Evolutionary conservation across 345 rosid genomes (phyloP).

Genomic region (Eutrema heterophyllum): DNA sequence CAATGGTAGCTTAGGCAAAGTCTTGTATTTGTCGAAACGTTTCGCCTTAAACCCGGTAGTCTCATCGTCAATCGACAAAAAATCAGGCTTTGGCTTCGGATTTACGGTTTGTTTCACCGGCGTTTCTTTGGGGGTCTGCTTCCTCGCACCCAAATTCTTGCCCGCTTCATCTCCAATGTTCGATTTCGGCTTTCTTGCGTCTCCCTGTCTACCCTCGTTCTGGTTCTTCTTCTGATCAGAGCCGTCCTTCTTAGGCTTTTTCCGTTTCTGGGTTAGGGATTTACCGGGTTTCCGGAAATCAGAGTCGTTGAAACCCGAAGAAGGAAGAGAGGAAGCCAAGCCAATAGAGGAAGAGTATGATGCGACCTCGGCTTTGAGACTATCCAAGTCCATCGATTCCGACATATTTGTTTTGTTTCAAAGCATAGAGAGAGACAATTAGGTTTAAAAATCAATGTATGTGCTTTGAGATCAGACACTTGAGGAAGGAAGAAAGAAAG

Average conservation of each 20-base stretch:
- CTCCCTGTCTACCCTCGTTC: constrained; percentile 8
- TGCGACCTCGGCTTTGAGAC: constrained; percentile 64
- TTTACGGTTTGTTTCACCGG: not conserved
- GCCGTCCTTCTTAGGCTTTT: constrained; percentile 9
- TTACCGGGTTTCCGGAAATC: constrained; percentile 58
- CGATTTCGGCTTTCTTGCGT: constrained; percentile 18
- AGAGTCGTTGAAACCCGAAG: constrained; percentile 66
- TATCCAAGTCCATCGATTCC: constrained; percentile 30
- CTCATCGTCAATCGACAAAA: constrained; percentile 47
- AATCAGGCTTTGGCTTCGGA: constrained; percentile 52
- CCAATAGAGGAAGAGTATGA: constrained; percentile 83
- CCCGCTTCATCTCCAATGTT: constrained; percentile 2
- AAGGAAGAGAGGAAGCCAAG: constrained; percentile 43
- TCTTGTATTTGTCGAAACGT: constrained; percentile 44
- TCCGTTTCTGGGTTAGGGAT: constrained; percentile 17
- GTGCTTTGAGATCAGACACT: not conserved
- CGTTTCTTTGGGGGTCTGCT: not conserved
- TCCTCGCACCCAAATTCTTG: not conserved
- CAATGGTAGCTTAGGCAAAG: constrained; percentile 62
- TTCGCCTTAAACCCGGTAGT: constrained; percentile 19
- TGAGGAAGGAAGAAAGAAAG: not conserved
- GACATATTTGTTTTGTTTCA: constrained; percentile 26
- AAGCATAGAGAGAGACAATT: not conserved
- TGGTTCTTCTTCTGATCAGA: constrained; percentile 2
- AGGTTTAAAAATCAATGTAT: not conserved